Evolutionary conservation across 345 rosid species (phyloP), one percentile per base, ranked within the genome.

Genomic region (Eucalyptus paniculata): DNA sequence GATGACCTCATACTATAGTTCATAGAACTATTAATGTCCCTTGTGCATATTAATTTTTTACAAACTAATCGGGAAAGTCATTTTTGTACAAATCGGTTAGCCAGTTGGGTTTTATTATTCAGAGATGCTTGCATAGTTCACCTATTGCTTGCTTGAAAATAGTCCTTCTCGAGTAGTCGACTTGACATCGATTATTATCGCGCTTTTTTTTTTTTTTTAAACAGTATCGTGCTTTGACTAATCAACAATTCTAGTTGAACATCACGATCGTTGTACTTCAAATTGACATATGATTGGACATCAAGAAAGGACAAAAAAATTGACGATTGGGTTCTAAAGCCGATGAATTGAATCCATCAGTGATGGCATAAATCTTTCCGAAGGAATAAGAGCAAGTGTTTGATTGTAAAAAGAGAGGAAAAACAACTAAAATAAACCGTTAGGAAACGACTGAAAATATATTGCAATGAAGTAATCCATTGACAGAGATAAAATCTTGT

Each of bases 201-300:
- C 2, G 67, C 67, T n/a, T n/a, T n/a, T 47, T 10, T 3, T 47
- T 47, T 47, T 47, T 47, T 47, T 12, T 11, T 44, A 8, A 47
- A 47, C 14, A 47, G 50, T 60, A 3, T 28, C 3, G 34, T 13
- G 69, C 34, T 3, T 30, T 30, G 32, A 62, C 17, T 62, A 28
- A 62, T 62, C 69, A 28, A 30, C 17, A 14, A 30, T 62, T 13
- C 69, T 62, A 13, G 17, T 14, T 14, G 16, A 30, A 62, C 69
- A 30, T 62, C 34, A 1, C 0, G 4, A 30, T 30, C 69, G 0
- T 30, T 1, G 69, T 62, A 62, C 34, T 62, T 30, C 5, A 1
- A 62, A 62, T 30, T 30, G 19, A 14, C 8, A 62, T 14, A 30
- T 14, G 17, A 24, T 56, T 11, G 30, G 30, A 8, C 30, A 56